Conservation (phyloP, 352 stramenopile genomes). For the Halophytophthora polymorphica region DNA sequence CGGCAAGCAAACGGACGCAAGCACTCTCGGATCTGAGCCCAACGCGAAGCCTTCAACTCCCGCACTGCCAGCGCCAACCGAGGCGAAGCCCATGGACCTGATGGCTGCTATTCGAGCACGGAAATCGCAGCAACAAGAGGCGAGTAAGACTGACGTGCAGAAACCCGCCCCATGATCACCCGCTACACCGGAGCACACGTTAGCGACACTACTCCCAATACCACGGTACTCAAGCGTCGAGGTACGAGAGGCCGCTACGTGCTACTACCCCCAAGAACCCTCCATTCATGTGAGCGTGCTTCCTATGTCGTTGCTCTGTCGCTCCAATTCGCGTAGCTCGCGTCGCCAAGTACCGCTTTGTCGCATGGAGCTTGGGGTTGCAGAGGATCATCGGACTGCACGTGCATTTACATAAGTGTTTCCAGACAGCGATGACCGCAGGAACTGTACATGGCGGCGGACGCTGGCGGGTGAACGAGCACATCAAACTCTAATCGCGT, state of each 20-base stretch:
- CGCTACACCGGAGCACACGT: neutral
- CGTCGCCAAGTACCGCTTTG: no score
- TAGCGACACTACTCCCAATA: neutral
- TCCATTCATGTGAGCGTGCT: no score
- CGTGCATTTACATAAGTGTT: no score
- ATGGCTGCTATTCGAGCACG: constrained; percentile 67
- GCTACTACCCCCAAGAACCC: no score
- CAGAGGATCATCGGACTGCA: no score
- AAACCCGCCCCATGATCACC: constrained; percentile 2
- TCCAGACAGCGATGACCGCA: neutral
- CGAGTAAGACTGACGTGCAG: constrained; percentile 1
- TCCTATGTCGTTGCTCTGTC: no score
- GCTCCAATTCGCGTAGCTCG: no score
- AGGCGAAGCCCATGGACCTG: constrained; percentile 34
- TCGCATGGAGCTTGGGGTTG: no score
- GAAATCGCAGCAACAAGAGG: constrained; percentile 17
- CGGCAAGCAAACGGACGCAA: neutral
- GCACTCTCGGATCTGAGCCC: neutral
- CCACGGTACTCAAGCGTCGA: no score
- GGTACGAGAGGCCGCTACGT: no score
- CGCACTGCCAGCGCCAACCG: neutral
- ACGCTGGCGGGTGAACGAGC: neutral
- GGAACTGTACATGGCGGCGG: neutral
- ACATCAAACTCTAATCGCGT: neutral
- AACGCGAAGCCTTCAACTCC: neutral